phyloP scores from a whole-genome alignment of 2,329 filamentous ascomycete species.

The Fusarium sp. region DNA sequence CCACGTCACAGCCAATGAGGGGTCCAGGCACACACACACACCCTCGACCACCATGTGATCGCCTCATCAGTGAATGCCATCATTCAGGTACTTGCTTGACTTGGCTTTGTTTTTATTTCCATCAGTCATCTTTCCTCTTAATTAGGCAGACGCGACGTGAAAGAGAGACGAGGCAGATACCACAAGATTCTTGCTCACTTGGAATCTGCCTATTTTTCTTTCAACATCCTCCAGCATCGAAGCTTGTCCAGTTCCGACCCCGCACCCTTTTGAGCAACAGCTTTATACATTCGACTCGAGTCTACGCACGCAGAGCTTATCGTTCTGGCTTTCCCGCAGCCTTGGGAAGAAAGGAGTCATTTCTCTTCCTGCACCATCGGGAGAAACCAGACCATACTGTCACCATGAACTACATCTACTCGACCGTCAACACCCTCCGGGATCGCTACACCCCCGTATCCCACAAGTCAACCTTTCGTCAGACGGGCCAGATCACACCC shows the following conservation, averaged over 20 bases:
- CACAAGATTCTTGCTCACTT: not conserved
- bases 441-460: constrained; percentile 90
- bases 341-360: too few relatives aligned
- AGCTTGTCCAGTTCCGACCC: constrained; percentile 18
- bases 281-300: not conserved
- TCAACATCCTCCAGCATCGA: not conserved
- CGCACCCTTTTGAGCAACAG: constrained; percentile 13
- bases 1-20: constrained; percentile 35
- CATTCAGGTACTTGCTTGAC: constrained; percentile 11
- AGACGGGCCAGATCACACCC: constrained; percentile 93
- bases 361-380: not conserved
- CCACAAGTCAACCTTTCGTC: constrained; percentile 91
- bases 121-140: constrained; percentile 23
- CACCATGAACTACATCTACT: constrained; percentile 89
- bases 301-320: constrained; percentile 5
- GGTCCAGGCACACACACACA: constrained; percentile 30
- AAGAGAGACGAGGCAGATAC: not conserved
- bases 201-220: not conserved
- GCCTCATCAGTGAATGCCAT: constrained; percentile 35
- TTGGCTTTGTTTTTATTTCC: not conserved
- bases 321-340: not conserved
- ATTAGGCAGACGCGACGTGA: constrained; percentile 16
- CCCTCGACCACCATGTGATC: constrained; percentile 46
- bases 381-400: not conserved
- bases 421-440: constrained; percentile 88